Evolutionary conservation across 441 rosid species (phyloP).

Genomic region (Biscutella laevigata): DNA sequence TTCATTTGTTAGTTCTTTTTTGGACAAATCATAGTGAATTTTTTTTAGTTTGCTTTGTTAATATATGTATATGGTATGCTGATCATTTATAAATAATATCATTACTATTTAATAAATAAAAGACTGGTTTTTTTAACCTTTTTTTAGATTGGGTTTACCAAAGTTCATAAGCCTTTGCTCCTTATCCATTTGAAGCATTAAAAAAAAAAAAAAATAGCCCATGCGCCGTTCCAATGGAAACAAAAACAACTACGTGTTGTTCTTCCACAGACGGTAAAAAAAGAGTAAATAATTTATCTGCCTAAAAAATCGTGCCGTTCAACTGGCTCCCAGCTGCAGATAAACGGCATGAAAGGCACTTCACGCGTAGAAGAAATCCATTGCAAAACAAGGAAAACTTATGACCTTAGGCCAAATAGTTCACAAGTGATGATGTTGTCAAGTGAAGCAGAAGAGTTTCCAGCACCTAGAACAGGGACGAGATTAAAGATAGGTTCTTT

Average conservation of each 20-base stretch:
- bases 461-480: slow-evolving; percentile 62
- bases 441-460: slow-evolving; percentile 41
- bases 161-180: not conserved
- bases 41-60: no score
- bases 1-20: no score
- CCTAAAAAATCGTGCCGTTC: slow-evolving; percentile 13
- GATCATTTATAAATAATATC: no score
- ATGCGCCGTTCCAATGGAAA: not conserved
- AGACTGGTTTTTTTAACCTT: no score
- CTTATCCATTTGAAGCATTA: not conserved
- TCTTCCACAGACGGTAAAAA: not conserved
- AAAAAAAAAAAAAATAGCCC: slow-evolving; percentile 6
- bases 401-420: slow-evolving; percentile 46
- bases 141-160: not conserved
- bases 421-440: slow-evolving; percentile 60
- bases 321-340: slow-evolving; percentile 6
- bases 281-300: not conserved
- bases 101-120: not conserved
- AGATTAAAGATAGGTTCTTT: slow-evolving; percentile 43
- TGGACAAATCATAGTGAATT: no score
- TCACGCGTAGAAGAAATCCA: not conserved
- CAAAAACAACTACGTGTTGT: slow-evolving; percentile 28
- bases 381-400: slow-evolving; percentile 14
- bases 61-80: no score
- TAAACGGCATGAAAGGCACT: slow-evolving; percentile 6